A percentile compares a stretch with the other conserved stretches of the same genome.
Evolutionary conservation across 1,284 basidiomycete genomes (phyloP).

Genomic region (Cutaneotrichosporon cyanovorans): DNA sequence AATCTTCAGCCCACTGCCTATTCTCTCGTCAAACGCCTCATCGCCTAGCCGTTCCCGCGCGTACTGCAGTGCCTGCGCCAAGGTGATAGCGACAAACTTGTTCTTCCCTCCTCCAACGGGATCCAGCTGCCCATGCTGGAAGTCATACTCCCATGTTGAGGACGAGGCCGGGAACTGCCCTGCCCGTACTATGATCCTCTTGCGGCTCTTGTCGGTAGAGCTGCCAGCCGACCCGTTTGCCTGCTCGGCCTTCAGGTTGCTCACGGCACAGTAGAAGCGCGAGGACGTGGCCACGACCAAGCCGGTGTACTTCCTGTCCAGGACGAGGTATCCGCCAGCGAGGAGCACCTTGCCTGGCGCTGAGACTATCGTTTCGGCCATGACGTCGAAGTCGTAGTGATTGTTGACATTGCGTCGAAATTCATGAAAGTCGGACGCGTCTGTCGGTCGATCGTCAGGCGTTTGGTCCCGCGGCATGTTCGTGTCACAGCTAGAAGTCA

Average conservation of each 20-base stretch:
- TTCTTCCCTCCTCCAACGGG: conserved; percentile 50
- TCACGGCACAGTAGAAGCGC: conserved; percentile 71
- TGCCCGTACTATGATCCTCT: conserved; percentile 57
- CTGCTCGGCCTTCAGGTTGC: too few species aligned
- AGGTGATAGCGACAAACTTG: conserved; percentile 83
- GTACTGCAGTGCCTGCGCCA: conserved; percentile 67
- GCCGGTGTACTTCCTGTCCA: conserved; percentile 74
- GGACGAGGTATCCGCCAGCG: conserved; percentile 88
- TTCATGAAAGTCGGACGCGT: background rate
- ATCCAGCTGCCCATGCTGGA: conserved; percentile 5
- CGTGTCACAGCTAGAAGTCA: too few species aligned
- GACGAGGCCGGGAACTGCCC: conserved; percentile 78
- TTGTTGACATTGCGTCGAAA: background rate
- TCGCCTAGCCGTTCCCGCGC: conserved; percentile 54
- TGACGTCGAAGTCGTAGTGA: background rate
- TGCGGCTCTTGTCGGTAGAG: too few species aligned
- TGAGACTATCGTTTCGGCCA: conserved; percentile 55
- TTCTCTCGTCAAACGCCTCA: conserved; percentile 35
- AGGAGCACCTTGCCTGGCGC: conserved; percentile 92
- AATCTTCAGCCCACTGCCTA: conserved; percentile 53
- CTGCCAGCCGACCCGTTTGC: conserved; percentile 48
- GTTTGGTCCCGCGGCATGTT: background rate
- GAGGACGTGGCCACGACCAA: conserved; percentile 83
- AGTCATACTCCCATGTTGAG: conserved; percentile 60
- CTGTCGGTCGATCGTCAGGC: background rate